These are phyloP conservation scores for Colletotrichum navitas DNA, from an alignment of 2,329 filamentous ascomycete species.

Conservation along the genomic window DNA sequence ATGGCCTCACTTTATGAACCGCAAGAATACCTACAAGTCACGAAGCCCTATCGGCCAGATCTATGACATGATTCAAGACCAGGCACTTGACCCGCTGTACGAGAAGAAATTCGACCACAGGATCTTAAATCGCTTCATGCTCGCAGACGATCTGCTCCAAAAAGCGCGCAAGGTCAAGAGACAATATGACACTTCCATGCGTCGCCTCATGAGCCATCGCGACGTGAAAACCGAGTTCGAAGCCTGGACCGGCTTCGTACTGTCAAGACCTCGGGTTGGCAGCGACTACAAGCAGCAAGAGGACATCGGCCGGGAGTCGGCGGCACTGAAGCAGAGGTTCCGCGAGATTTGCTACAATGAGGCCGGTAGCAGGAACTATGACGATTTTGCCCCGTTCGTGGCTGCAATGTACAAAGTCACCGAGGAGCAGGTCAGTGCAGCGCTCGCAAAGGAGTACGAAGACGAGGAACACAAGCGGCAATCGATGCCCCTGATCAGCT, in stretches of 20 bases:
- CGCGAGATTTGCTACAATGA: conserved; percentile 73
- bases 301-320: conserved; percentile 78
- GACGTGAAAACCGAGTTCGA: conserved; percentile 91
- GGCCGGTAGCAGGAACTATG: conserved; percentile 70
- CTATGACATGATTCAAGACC: conserved; percentile 78
- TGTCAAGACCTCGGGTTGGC: conserved; percentile 78
- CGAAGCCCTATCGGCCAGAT: conserved; percentile 80
- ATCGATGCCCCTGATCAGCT: conserved; percentile 85
- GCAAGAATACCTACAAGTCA: conserved; percentile 71
- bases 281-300: conserved; percentile 91
- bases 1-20: conserved; percentile 91
- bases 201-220: conserved; percentile 86
- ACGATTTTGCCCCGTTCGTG: conserved; percentile 78
- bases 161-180: conserved; percentile 76
- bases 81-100: conserved; percentile 81
- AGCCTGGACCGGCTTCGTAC: conserved; percentile 87
- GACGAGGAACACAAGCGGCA: conserved; percentile 51
- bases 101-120: conserved; percentile 80
- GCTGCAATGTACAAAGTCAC: conserved; percentile 92
- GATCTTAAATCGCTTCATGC: conserved; percentile 73
- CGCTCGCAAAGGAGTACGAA: conserved; percentile 60
- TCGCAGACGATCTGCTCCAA: conserved; percentile 65
- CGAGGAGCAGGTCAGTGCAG: conserved; percentile 73
- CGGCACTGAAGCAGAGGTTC: conserved; percentile 76
- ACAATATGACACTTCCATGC: conserved; percentile 82